Evolutionary conservation across 768 basidiomycete species (phyloP).

Genomic region (Neoboletus brunneissimus): DNA sequence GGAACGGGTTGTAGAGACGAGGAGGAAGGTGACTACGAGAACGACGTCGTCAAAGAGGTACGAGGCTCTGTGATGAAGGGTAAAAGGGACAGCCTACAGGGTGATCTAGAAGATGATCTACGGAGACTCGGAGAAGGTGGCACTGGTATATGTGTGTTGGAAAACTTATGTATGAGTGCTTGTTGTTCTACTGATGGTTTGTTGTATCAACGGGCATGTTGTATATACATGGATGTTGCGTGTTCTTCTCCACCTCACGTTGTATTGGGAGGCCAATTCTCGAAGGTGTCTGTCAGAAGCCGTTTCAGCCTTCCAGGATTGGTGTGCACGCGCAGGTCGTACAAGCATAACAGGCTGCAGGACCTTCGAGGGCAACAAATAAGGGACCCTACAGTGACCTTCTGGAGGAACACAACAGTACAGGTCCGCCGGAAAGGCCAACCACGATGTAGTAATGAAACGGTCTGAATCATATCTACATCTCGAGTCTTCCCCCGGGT

Average conservation of each 20-base stretch:
- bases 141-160: not conserved
- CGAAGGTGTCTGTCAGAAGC: not conserved
- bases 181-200: not conserved
- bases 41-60: slow-evolving; percentile 60
- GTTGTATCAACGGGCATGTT: not conserved
- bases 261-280: not conserved
- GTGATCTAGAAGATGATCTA: slow-evolving; percentile 2
- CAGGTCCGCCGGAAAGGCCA: not conserved
- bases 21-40: slow-evolving; percentile 42
- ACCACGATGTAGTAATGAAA: not conserved
- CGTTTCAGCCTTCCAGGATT: not conserved
- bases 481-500: not conserved
- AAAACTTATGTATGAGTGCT: not conserved
- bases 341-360: not conserved
- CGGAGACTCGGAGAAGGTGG: not conserved
- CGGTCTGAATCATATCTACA: not conserved
- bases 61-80: not conserved
- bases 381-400: no score
- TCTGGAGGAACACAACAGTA: no score
- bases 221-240: not conserved
- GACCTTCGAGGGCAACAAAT: not conserved
- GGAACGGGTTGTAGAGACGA: slow-evolving; percentile 62
- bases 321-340: not conserved
- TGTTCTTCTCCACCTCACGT: not conserved
- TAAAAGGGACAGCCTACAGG: not conserved